Evolutionary conservation across 2,329 filamentous ascomycete genomes (phyloP).

Genomic region (Cladosporium cucumerinum): DNA sequence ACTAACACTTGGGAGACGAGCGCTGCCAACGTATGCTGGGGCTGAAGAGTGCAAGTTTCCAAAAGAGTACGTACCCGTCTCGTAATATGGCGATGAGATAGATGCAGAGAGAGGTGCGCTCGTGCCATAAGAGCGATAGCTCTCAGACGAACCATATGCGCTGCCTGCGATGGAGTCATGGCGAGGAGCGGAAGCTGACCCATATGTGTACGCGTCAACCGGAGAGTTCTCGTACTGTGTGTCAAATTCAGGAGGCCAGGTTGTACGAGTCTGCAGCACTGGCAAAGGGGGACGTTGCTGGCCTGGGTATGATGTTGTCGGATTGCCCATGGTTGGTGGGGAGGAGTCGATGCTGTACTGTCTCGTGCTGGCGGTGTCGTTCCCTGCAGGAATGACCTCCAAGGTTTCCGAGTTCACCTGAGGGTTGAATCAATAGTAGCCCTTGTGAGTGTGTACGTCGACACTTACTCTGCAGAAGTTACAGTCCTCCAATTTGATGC

Average conservation of each 20-base stretch:
- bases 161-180: constrained; percentile 29
- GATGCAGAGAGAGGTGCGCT: constrained; percentile 26
- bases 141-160: constrained; percentile 25
- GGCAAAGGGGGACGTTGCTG: constrained; percentile 25
- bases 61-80: constrained; percentile 29
- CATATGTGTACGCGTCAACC: constrained; percentile 30
- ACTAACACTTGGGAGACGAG: constrained; percentile 28
- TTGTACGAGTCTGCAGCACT: constrained; percentile 29
- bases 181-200: constrained; percentile 23
- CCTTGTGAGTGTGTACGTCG: not conserved
- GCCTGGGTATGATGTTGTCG: constrained; percentile 5
- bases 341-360: constrained; percentile 10
- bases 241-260: constrained; percentile 24
- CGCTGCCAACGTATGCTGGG: constrained; percentile 19
- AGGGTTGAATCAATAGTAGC: not conserved
- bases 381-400: not conserved
- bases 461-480: constrained; percentile 70
- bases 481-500: constrained; percentile 60
- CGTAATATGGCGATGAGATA: constrained; percentile 22
- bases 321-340: constrained; percentile 4
- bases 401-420: constrained; percentile 2
- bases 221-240: constrained; percentile 31
- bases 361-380: not conserved
- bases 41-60: constrained; percentile 26
- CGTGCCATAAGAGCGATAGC: constrained; percentile 27